A percentile compares a stretch with the other conserved stretches of the same genome.
Evolutionary conservation across 306 rosid species (phyloP).

Genomic region (Abrus precatorius): DNA sequence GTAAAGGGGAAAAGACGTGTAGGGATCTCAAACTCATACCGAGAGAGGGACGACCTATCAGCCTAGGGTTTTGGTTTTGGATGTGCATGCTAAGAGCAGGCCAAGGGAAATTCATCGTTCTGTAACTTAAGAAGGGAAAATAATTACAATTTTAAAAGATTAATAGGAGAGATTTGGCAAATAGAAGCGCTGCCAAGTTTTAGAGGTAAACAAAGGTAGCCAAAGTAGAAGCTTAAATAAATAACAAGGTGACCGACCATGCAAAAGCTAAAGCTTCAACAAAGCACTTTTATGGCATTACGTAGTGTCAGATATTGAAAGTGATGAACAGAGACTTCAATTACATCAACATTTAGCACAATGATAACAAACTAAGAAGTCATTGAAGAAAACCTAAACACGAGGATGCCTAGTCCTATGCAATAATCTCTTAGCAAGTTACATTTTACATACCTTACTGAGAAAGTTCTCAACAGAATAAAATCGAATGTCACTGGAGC

Average conservation of each 20-base stretch:
- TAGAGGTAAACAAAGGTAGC: not conserved
- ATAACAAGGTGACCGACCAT: no score
- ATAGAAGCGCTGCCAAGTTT: not conserved
- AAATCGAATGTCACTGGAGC: constrained; percentile 56
- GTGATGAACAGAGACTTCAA: not conserved
- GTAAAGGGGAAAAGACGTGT: no score
- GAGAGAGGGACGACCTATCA: not conserved
- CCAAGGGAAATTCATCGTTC: no score
- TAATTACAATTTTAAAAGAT: not conserved
- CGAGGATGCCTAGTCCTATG: not conserved
- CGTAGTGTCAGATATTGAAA: not conserved
- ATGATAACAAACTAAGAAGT: constrained; percentile 15
- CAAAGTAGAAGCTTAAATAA: no score
- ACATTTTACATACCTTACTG: constrained; percentile 54
- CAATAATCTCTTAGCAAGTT: not conserved
- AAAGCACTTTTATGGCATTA: no score
- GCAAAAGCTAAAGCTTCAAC: no score
- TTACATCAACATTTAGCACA: constrained; percentile 13
- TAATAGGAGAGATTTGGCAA: not conserved
- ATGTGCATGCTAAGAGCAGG: no score
- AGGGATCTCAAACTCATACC: no score
- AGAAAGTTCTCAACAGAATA: constrained; percentile 63
- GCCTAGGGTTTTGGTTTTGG: not conserved
- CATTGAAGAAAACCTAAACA: constrained; percentile 21
- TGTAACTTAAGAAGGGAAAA: no score